phyloP scores from a whole-genome alignment of 306 rosid genomes.

The Trifolium dubium region DNA sequence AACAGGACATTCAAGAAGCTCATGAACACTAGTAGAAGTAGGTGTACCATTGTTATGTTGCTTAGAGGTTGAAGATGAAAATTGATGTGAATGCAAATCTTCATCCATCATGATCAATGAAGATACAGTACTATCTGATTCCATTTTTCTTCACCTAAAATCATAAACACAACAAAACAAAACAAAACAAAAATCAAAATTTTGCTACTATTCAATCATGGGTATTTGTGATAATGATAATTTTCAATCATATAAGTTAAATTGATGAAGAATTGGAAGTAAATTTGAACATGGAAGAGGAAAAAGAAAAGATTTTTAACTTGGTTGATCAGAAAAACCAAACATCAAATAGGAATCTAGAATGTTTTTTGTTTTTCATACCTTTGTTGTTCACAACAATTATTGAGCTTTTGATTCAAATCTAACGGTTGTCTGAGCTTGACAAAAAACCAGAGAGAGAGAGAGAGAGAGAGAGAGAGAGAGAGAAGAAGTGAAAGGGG shows the following conservation, averaged over 20 bases:
- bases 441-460: neutral
- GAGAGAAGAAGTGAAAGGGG: neutral
- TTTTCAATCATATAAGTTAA: too few species aligned
- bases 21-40: slow-evolving; percentile 66
- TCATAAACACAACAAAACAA: neutral
- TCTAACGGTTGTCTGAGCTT: slow-evolving; percentile 36
- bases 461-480: neutral
- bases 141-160: slow-evolving; percentile 57
- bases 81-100: slow-evolving; percentile 57
- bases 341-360: slow-evolving; percentile 29
- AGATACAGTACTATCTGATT: slow-evolving; percentile 47
- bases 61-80: slow-evolving; percentile 59
- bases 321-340: slow-evolving; percentile 37
- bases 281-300: slow-evolving; percentile 8
- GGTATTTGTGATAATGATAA: neutral
- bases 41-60: slow-evolving; percentile 50
- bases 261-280: too few species aligned
- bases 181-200: slow-evolving; percentile 11
- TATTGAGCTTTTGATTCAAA: slow-evolving; percentile 36
- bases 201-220: slow-evolving; percentile 18
- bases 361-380: slow-evolving; percentile 30
- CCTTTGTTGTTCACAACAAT: slow-evolving; percentile 19
- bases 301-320: slow-evolving; percentile 29
- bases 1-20: slow-evolving; percentile 86
- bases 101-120: slow-evolving; percentile 63